Evolutionary conservation across 2,329 filamentous ascomycete genomes (phyloP), one percentile per base, ranked within the genome.

Genomic region (Colletotrichum sp.): DNA sequence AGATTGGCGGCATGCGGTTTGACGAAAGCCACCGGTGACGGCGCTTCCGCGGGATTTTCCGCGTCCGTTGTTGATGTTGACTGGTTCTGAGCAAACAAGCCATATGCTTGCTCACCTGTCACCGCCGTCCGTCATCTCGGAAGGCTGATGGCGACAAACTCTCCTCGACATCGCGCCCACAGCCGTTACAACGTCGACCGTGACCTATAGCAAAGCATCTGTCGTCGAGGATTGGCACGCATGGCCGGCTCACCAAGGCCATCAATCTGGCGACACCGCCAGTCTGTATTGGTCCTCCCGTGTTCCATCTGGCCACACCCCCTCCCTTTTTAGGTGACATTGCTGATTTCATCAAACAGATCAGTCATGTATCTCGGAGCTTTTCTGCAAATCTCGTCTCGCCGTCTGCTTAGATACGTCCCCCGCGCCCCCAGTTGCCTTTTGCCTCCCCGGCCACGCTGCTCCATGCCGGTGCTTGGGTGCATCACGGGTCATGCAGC

Each of bases 371-470:
- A 56, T 55, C 26, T 76, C 69, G 68, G 73, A 69, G 59, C 16
- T 66, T 77, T 75, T 69, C 56, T 72, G 55, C 64, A 76, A 77
- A 67, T 69, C 75, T 62, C 63, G 71, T 69, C 67, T 64, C 34
- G 30, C 67, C 34, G 63, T 18, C 28, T 59, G 18, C 38, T 48
- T 48, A 21, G 36, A 38, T 62, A 58, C 7, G 14, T 32, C 18
- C 55, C 56, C 55, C 26, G 52, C 28, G 32, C 30, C 56, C 43
- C 55, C 69, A 30, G 38, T 52, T 72, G 59, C 26, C 63, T 28
- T 34, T 43, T 52, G 13, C 56, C 61, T 72, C 61, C 48, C 74
- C 71, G 36, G 70, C 43, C 32, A 58, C 21, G 58, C 74, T 69
- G 71, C 30, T 62, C 59, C 64, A 52, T 24, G 64, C 56, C 36